Conservation (phyloP, 2,329 filamentous ascomycete genomes). For the Penicillium rolfsii region DNA sequence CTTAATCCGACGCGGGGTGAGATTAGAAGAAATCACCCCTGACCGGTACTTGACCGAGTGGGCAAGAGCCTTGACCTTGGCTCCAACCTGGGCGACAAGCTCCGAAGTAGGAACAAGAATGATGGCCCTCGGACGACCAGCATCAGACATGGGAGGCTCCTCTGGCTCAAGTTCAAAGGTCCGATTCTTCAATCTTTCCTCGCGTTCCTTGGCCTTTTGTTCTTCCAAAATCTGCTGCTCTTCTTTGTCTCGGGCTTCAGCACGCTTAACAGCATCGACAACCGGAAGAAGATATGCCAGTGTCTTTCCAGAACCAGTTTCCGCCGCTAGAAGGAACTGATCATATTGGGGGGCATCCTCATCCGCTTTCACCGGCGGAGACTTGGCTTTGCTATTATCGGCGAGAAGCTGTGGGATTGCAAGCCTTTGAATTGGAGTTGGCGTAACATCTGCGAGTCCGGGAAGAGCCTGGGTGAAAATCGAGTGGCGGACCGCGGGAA, state of each 20-base stretch:
- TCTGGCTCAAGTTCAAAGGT: constrained; percentile 65
- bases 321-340: constrained; percentile 83
- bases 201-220: constrained; percentile 60
- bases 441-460: constrained; percentile 72
- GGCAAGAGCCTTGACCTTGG: constrained; percentile 77
- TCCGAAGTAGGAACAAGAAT: constrained; percentile 92
- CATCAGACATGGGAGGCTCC: constrained; percentile 67
- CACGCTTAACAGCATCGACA: constrained; percentile 81
- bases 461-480: constrained; percentile 74
- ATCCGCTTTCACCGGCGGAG: constrained; percentile 35
- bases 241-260: constrained; percentile 66
- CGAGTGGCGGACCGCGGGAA: constrained; percentile 71
- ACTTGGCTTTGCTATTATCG: constrained; percentile 53
- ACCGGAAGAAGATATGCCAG: constrained; percentile 86
- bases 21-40: constrained; percentile 76
- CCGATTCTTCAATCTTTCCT: constrained; percentile 55
- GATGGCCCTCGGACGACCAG: constrained; percentile 76
- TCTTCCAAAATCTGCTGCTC: constrained; percentile 59
- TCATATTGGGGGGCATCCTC: constrained; percentile 55
- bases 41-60: constrained; percentile 87
- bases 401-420: constrained; percentile 78
- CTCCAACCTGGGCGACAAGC: constrained; percentile 83
- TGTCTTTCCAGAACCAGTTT: constrained; percentile 97
- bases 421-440: constrained; percentile 86
- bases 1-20: constrained; percentile 78